Base-by-base conservation (phyloP, 1,284 basidiomycete species). In the Golubevia pallescens region DNA sequence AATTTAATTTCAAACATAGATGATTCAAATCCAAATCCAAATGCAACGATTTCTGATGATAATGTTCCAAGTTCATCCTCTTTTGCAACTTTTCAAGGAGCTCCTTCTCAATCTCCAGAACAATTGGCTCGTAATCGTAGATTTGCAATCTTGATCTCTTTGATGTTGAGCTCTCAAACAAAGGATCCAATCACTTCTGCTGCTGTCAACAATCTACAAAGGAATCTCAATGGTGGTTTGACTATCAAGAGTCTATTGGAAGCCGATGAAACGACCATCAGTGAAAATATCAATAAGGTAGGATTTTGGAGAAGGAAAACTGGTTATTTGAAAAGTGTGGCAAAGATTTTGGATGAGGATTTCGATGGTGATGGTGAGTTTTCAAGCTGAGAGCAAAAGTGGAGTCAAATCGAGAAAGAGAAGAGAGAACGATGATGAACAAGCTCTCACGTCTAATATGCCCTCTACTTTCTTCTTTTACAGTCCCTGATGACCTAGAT, bases 121-220 rank as follows among this genome's bases (percentile, higher is more conserved):
- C 34, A 38, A n/a, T n/a, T n/a, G n/a, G n/a, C n/a, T n/a, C n/a
- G n/a, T n/a, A n/a, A n/a, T n/a, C n/a, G n/a, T n/a, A n/a, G n/a
- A n/a, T 92, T 95, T 65, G 89, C 93, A 3, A 93, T 92, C 2
- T 90, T 98, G 21, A 90, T 99, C 7, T 94, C 94, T 1, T 89
- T 99, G 61, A 97, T 98, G 93, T 89, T 98, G 3, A 95, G 93
- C 10, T 93, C 93, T 0, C 95, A 97, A 86, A 98, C 96, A 1
- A 98, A 96, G 85, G 93, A 86, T 56, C 77, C 78, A 0, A 78
- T 85, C 7, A 96, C 93, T 0, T 91, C 93, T 61, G 90, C 92
- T 1, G 96, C 96, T 0, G 90, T 97, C 0, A 84, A 87, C 1
- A 92, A 92, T 71, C 88, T 99, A 1, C 91, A 94, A 20, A 81